Conservation (phyloP, 1,284 basidiomycete species). For the Ganoderma leucocontextum region DNA sequence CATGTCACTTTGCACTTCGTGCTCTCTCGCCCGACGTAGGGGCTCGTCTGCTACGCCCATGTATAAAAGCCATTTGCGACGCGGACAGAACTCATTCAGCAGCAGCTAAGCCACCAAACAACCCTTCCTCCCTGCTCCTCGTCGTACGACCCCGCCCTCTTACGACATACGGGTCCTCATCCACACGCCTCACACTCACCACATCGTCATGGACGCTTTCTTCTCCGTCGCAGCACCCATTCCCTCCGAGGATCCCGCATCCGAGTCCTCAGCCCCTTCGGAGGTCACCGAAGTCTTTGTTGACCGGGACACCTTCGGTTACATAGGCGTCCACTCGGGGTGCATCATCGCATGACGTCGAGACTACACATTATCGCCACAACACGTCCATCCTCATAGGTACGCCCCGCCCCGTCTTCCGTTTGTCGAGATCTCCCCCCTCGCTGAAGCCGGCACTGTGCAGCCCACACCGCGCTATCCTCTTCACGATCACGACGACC, state of each 20-base stretch:
- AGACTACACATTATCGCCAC: not conserved
- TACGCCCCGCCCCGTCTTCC: no score
- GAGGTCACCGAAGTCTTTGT: not conserved
- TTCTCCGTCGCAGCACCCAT: not conserved
- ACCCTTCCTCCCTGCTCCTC: no score
- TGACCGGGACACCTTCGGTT: not conserved
- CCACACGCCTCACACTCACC: not conserved
- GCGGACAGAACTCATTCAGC: not conserved
- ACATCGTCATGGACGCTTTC: not conserved
- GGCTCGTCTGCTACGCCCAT: no score
- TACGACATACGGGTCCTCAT: not conserved
- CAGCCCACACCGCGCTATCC: not conserved
- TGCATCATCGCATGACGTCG: constrained; percentile 5
- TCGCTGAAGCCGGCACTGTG: not conserved
- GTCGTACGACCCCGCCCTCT: not conserved
- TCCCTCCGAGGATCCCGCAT: not conserved
- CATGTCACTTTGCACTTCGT: not conserved
- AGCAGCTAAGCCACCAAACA: not conserved
- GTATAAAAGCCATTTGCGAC: not conserved
- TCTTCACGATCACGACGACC: not conserved
- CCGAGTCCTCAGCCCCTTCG: not conserved
- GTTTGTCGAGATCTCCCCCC: not conserved
- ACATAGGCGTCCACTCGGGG: not conserved
- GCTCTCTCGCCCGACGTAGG: not conserved
- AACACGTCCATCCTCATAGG: not conserved